Base-by-base conservation (phyloP, 2,329 filamentous ascomycete species). In the Xylaria sp. region DNA sequence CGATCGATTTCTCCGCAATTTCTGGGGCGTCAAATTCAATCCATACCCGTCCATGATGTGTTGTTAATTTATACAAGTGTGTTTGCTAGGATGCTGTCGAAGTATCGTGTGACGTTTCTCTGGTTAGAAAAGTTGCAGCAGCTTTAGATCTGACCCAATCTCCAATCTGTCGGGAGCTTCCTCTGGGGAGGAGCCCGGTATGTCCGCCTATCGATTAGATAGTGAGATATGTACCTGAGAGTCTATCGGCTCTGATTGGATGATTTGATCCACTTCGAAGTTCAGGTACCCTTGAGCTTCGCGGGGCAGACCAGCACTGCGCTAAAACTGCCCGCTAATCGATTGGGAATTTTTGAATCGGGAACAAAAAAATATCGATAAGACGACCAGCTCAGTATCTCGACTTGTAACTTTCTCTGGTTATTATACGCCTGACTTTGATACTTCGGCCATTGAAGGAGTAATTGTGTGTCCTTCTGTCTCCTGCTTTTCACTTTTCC, bases 21-120 rank as follows among this genome's bases (percentile, higher is more conserved):
- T 23, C 1, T 3, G 8, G 52, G 3, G 9, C 6, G 1, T 8
- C 74, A 46, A 46, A 73, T 8, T 12, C 43, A 13, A 28, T n/a
- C 52, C 76, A 48, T 75, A 77, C 76, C 74, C 74, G 48, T 77
- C 76, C 76, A 77, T 77, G 36, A 62, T 75, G 69, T 71, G 23
- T 36, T 58, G 20, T 49, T 33, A 31, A 20, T 10, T 48, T 18
- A 10, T 5, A 31, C 15, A 18, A 8, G 15, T 18, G 9, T 28
- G 52, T 20, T 18, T 48, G 31, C 20, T 18, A 9, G 15, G 9
- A 25, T 10, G 23, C 31, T 54, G 46, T 52, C 13, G 43, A 39
- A 8, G 25, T 62, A 36, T 65, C n/a, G 62, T 58, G 39, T 25
- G 15, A 58, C 28, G 18, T 18, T 52, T 46, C 20, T 48, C 23